Evolutionary conservation across 1,284 basidiomycete genomes (phyloP).

Genomic region (Boletellus sp.): DNA sequence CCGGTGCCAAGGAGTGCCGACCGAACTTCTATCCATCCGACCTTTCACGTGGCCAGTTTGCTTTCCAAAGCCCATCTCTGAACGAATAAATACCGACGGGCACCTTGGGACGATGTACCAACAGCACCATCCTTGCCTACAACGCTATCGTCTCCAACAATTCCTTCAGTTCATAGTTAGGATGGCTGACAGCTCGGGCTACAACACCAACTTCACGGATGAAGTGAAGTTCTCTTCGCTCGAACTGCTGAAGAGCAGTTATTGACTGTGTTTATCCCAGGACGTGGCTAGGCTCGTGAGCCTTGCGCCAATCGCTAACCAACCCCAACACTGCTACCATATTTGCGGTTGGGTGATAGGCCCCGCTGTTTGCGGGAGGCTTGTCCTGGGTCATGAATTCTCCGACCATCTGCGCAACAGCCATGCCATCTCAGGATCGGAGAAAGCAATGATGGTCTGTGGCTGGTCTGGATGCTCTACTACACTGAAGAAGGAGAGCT

Average conservation of each 20-base stretch:
- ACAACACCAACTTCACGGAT: constrained; percentile 16
- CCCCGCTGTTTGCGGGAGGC: background rate
- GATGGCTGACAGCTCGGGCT: constrained; percentile 5
- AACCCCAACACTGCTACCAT: constrained; percentile 9
- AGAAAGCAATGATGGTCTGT: constrained; percentile 10
- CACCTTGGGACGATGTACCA: constrained; percentile 7
- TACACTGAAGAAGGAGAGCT: constrained; percentile 30
- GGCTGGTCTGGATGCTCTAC: constrained; percentile 17
- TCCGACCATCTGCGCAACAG: constrained; percentile 24
- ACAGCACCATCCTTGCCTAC: constrained; percentile 4
- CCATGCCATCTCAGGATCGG: constrained; percentile 21
- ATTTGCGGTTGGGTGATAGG: constrained; percentile 16
- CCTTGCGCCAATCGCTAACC: background rate
- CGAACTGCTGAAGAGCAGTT: background rate
- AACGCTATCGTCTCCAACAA: background rate
- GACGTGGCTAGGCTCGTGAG: constrained; percentile 2
- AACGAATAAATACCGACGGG: constrained; percentile 20
- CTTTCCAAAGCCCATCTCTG: constrained; percentile 20
- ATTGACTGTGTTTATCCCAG: constrained; percentile 13
- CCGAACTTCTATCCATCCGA: constrained; percentile 16
- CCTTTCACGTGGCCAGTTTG: constrained; percentile 20
- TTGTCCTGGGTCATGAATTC: constrained; percentile 12
- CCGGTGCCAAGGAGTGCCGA: constrained; percentile 14
- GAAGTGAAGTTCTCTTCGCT: constrained; percentile 8
- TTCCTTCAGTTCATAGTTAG: background rate